phyloP scores from a whole-genome alignment of 768 basidiomycete genomes.

The Butyriboletus loyo region DNA sequence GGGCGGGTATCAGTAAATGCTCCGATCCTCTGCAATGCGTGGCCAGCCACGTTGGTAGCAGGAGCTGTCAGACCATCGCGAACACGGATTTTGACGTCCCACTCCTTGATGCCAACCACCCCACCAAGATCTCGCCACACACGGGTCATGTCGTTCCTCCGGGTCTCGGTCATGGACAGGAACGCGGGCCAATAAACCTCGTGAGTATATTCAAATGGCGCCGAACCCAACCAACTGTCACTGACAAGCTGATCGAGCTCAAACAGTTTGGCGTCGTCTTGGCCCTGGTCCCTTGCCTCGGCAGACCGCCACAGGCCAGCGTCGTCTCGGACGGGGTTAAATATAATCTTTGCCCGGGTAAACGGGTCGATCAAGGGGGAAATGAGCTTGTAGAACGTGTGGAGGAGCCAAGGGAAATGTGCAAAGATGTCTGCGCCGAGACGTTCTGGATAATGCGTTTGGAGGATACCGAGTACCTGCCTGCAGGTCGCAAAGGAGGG shows the following conservation, averaged over 20 bases:
- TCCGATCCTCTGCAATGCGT: slow-evolving; percentile 8
- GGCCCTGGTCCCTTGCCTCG: slow-evolving; percentile 19
- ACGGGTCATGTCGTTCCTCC: too few relatives aligned
- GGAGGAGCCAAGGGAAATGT: slow-evolving; percentile 78
- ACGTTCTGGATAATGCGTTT: slow-evolving; percentile 85
- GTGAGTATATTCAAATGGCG: slow-evolving; percentile 71
- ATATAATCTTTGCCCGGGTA: slow-evolving; percentile 68
- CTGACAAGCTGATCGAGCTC: slow-evolving; percentile 67
- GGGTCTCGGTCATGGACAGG: too few relatives aligned
- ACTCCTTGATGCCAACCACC: slow-evolving; percentile 70
- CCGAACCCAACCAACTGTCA: too few relatives aligned
- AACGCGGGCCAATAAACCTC: too few relatives aligned
- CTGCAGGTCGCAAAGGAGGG: slow-evolving; percentile 41
- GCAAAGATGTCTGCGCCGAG: slow-evolving; percentile 71
- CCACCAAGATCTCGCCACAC: slow-evolving; percentile 71
- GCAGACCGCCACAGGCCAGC: slow-evolving; percentile 27
- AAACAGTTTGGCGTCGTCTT: slow-evolving; percentile 43
- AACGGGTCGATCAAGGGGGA: slow-evolving; percentile 81
- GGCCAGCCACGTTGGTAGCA: neutral
- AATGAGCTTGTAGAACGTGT: slow-evolving; percentile 74
- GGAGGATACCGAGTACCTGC: slow-evolving; percentile 62
- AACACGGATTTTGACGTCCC: slow-evolving; percentile 60
- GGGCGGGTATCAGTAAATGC: too few relatives aligned
- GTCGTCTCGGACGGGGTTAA: too few relatives aligned
- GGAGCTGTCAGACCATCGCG: slow-evolving; percentile 12